Base-by-base conservation (phyloP, 768 basidiomycete species). In the Mycena haematopus region DNA sequence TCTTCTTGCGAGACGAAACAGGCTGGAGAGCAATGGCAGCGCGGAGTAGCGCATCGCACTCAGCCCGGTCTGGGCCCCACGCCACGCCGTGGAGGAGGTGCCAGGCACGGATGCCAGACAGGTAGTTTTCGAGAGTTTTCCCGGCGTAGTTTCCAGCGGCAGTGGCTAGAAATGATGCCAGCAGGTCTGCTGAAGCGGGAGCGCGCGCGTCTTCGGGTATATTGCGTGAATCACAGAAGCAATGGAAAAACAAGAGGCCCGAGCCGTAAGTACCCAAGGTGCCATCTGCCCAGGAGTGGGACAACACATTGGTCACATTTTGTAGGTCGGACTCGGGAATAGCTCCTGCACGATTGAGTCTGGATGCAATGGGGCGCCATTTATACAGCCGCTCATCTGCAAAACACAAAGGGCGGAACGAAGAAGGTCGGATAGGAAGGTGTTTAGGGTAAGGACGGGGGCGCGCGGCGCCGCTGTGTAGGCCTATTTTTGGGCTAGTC, bases 181-280 rank as follows among this genome's bases (percentile, higher is more conserved):
- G 4, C 3, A 63, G 25, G 17, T 46, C 51, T 0, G 50, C 0
- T 0, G 33, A 27, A 2, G 62, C 56, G 0, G 62, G 62, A 0
- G 62, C 56, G 0, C 62, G 31, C 1, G 25, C 9, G 2, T 0
- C 0, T 6, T 63, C 56, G 4, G 50, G 24, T 1, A 54, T 33
- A 3, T 14, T 14, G 0, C 45, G 17, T 0, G 3, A 4, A 52
- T 76, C 73, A 47, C 73, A 74, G 56, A 68, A 72, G 9, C 58
- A 45, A 49, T 74, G 74, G 56, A 54, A 76, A 6, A 64, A 36
- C 1, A 71, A 64, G 0, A 76, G 66, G 2, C 74, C 75, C 0
- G 73, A 44, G 8, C 73, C 71, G 38, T 76, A 75, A 0, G 69
- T 65, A 9, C 57, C 62, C 2, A 53, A 21, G 1, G 74, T 72